A percentile compares a stretch with the other conserved stretches of the same genome.
Evolutionary conservation across 371 early-diverging fungal genomes (phyloP).

Genomic region (Mortierella sp.): DNA sequence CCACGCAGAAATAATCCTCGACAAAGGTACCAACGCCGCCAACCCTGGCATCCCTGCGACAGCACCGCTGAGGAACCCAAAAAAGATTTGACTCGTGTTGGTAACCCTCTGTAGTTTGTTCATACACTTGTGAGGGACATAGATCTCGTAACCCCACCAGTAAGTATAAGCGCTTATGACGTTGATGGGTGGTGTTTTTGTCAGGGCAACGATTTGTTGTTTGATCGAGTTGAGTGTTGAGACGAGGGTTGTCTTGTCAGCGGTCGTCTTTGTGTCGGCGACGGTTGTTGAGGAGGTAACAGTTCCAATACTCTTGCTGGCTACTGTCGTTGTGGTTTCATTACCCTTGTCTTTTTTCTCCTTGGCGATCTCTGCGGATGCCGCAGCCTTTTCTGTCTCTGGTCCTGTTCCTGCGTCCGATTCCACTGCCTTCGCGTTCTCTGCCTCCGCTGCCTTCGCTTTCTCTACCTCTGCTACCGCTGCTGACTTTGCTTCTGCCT

Average conservation of each 20-base stretch:
- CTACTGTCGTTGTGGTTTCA: constrained; percentile 1
- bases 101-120: constrained; percentile 47
- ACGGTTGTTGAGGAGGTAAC: constrained; percentile 35
- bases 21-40: constrained; percentile 50
- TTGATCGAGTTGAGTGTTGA: constrained; percentile 53
- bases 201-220: constrained; percentile 33
- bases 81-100: constrained; percentile 55
- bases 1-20: constrained; percentile 61
- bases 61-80: constrained; percentile 56
- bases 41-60: constrained; percentile 48
- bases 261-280: constrained; percentile 6
- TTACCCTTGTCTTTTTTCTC: not conserved
- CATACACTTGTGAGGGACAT: constrained; percentile 60
- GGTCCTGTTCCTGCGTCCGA: not conserved
- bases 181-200: constrained; percentile 38
- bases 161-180: constrained; percentile 55
- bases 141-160: constrained; percentile 65
- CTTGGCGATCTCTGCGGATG: not conserved
- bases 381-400: not conserved
- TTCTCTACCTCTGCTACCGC: not conserved
- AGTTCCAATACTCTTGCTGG: constrained; percentile 22
- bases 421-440: not conserved
- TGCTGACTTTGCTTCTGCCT: constrained; percentile 3
- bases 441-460: constrained; percentile 6
- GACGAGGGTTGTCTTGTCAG: constrained; percentile 38